A percentile compares a stretch with the other conserved stretches of the same genome.
Conservation (phyloP, 2,329 filamentous ascomycete genomes). For the Exophiala sideris region DNA sequence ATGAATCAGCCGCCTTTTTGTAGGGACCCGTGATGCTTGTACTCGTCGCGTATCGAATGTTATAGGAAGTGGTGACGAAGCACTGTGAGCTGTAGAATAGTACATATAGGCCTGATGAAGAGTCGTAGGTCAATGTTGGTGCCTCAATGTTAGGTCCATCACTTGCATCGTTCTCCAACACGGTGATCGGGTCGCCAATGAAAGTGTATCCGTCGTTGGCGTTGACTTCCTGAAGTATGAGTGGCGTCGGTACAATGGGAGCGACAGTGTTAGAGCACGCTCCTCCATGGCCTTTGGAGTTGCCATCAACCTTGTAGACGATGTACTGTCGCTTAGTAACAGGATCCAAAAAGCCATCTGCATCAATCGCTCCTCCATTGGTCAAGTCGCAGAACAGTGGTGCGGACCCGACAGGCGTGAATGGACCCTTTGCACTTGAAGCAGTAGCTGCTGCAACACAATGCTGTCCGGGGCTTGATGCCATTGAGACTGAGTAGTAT, state of each 20-base stretch:
- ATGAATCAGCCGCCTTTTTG: slow-evolving; percentile 31
- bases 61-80: slow-evolving; percentile 52
- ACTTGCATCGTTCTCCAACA: slow-evolving; percentile 60
- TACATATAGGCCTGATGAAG: slow-evolving; percentile 46
- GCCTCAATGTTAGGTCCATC: slow-evolving; percentile 64
- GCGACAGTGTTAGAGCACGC: slow-evolving; percentile 45
- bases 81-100: slow-evolving; percentile 55
- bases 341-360: slow-evolving; percentile 56
- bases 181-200: slow-evolving; percentile 52
- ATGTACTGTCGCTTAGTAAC: slow-evolving; percentile 55
- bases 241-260: slow-evolving; percentile 36
- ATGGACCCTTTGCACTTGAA: slow-evolving; percentile 51
- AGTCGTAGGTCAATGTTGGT: slow-evolving; percentile 49
- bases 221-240: slow-evolving; percentile 39
- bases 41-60: slow-evolving; percentile 52
- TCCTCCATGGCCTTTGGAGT: slow-evolving; percentile 49
- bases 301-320: slow-evolving; percentile 66
- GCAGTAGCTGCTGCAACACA: slow-evolving; percentile 59
- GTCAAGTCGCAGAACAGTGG: slow-evolving; percentile 52
- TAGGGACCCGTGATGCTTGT: slow-evolving; percentile 52
- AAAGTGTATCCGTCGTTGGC: slow-evolving; percentile 49
- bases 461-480: slow-evolving; percentile 42
- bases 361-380: slow-evolving; percentile 61
- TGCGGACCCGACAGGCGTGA: slow-evolving; percentile 40
- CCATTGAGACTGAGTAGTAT: slow-evolving; percentile 57